Conservation (phyloP, 345 rosid species). For the Sapria himalayana region DNA sequence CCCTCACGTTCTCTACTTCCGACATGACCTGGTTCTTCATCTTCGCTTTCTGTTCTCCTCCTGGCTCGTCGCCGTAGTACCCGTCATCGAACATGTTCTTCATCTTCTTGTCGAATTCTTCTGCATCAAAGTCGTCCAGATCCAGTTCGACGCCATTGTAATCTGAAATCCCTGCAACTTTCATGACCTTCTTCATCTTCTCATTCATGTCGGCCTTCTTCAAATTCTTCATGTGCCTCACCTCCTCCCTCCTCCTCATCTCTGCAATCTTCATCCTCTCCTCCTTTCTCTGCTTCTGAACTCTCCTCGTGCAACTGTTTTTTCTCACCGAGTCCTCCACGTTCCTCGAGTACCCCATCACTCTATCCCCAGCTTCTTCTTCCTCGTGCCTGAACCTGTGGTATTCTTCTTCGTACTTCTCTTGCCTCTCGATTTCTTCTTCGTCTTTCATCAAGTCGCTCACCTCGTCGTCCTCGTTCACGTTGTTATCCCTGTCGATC, state of each 20-base stretch:
- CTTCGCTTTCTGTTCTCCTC: conserved; percentile 53
- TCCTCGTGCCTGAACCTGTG: conserved; percentile 45
- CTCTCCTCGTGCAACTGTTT: conserved; percentile 44
- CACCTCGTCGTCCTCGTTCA: conserved; percentile 24
- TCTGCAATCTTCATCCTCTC: conserved; percentile 45
- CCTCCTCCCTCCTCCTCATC: conserved; percentile 56
- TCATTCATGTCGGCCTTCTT: conserved; percentile 74
- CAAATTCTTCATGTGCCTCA: conserved; percentile 73
- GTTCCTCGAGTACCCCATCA: conserved; percentile 49
- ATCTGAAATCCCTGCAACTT: conserved; percentile 46
- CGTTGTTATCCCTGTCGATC: conserved; percentile 28
- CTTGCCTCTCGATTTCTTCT: conserved; percentile 33
- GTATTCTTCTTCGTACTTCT: conserved; percentile 28
- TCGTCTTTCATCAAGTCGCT: conserved; percentile 34
- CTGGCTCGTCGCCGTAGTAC: conserved; percentile 62
- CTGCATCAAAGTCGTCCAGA: conserved; percentile 60
- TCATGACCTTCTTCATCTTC: conserved; percentile 44
- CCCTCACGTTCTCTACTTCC: conserved; percentile 36
- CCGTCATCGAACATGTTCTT: conserved; percentile 33
- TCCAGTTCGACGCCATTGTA: conserved; percentile 21
- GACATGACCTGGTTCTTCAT: conserved; percentile 50
- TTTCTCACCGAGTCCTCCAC: conserved; percentile 80
- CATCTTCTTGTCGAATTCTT: conserved; percentile 67
- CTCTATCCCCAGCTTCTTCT: conserved; percentile 43
- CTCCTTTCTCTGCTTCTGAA: conserved; percentile 54